Percentiles rank a stretch among this genome's conserved stretches.
These are phyloP conservation scores for Kuraishia piskuri DNA, from an alignment of 805 yeast species.

Conservation along the genomic window DNA sequence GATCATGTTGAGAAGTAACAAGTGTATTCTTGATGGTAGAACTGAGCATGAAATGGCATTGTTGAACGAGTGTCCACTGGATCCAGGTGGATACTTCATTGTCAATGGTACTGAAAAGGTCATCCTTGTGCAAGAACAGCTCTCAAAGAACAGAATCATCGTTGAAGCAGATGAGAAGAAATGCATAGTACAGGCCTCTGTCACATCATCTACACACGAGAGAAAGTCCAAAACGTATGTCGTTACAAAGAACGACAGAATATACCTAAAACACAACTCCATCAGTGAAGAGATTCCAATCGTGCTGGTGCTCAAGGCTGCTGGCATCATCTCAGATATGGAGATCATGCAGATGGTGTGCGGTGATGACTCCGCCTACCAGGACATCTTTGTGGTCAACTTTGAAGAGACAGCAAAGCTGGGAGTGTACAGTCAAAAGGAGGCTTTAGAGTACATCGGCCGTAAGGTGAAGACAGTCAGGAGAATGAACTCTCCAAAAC, in stretches of 20 bases:
- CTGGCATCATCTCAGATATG: conserved; percentile 85
- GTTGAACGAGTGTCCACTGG: conserved; percentile 89
- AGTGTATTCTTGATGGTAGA: conserved; percentile 78
- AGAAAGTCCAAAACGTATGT: conserved; percentile 96
- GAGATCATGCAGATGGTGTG: conserved; percentile 93
- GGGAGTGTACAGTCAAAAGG: conserved; percentile 84
- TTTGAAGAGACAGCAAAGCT: conserved; percentile 88
- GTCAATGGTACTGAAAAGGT: conserved; percentile 98
- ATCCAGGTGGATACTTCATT: conserved; percentile 97
- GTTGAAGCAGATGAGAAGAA: conserved; percentile 97
- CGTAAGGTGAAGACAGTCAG: conserved; percentile 86
- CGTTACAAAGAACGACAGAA: conserved; percentile 80
- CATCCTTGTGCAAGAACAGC: conserved; percentile 91
- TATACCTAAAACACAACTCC: conserved; percentile 91
- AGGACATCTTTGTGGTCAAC: conserved; percentile 86
- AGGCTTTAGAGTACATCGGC: conserved; percentile 89
- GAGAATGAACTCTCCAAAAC: conserved; percentile 74
- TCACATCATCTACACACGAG: conserved; percentile 96
- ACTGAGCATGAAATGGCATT: conserved; percentile 80
- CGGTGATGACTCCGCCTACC: conserved; percentile 81
- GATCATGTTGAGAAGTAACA: conserved; percentile 91
- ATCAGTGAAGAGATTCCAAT: conserved; percentile 93
- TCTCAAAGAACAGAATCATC: conserved; percentile 92
- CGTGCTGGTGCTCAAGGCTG: conserved; percentile 87
- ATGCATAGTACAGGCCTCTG: conserved; percentile 92